Percentiles rank a stretch among this genome's conserved stretches.
phyloP scores from a whole-genome alignment of 2,329 filamentous ascomycete species.

The Blastomyces gilchristii region DNA sequence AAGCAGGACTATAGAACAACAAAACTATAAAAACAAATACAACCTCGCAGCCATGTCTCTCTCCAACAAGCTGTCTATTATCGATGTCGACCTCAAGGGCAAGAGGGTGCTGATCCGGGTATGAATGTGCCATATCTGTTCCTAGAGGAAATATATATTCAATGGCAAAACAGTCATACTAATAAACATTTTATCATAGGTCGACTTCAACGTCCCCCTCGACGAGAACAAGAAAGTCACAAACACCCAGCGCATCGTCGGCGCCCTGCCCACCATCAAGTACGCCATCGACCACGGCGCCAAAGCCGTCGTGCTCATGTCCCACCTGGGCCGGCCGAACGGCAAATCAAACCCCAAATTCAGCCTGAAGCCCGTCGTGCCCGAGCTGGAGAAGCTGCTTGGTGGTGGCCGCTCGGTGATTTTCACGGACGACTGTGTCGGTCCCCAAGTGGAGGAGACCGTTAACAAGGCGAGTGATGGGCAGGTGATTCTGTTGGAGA shows the following conservation, averaged over 20 bases:
- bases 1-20: background rate
- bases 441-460: conserved; percentile 76
- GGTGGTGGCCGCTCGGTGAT: conserved; percentile 62
- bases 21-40: background rate
- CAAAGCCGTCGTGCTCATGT: conserved; percentile 94
- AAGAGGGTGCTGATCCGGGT: conserved; percentile 97
- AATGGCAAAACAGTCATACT: background rate
- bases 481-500: conserved; percentile 85
- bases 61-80: conserved; percentile 94
- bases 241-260: conserved; percentile 97
- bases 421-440: conserved; percentile 85
- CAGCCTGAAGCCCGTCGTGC: conserved; percentile 82
- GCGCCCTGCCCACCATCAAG: conserved; percentile 90
- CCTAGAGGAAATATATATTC: background rate
- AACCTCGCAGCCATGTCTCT: conserved; percentile 66
- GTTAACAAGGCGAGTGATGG: conserved; percentile 75
- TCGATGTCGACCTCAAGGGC: conserved; percentile 91
- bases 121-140: conserved; percentile 34
- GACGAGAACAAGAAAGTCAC: conserved; percentile 88
- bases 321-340: conserved; percentile 91
- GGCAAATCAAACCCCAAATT: conserved; percentile 86
- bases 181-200: conserved; percentile 41
- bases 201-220: conserved; percentile 99
- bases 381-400: conserved; percentile 84
- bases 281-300: conserved; percentile 82